Base-by-base conservation (phyloP, 75 land plant species). In the Gnetum montanum region DNA sequence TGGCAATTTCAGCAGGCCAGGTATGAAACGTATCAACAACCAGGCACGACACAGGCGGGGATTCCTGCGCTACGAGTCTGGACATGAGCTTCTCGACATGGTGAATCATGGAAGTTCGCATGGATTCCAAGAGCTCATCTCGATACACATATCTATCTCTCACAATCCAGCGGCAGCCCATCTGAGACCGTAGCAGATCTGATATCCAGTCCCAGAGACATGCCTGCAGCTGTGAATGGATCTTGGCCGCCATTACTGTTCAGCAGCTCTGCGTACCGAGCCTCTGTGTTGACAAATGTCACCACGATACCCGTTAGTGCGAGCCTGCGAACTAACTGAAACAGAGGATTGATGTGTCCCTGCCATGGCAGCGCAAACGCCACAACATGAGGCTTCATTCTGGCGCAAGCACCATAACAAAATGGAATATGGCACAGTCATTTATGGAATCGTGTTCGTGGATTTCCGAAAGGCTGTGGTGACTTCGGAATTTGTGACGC, bases 1-100 rank as follows among this genome's bases (percentile, higher is more conserved):
- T 61, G 34, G 73, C 61, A 2, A 78, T 31, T 19, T 27, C 53
- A 10, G 57, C 46, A 2, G 62, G 30, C 73, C 73, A 74, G 0
- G 62, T 66, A 29, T 66, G 68, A 43, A 69, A 73, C 0, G 73
- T 65, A 44, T 74, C 81, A 23, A 69, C 49, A 19, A 78, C 62
- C 31, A 78, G 12, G 54, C 72, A 61, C 24, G 60, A 36, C 2
- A 65, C n/a, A 5, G 57, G 60, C 10, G 59, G 63, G n/a, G n/a
- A n/a, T n/a, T 45, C 60, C 4, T 44, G 31, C 15, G 25, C 0
- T 2, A 4, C 23, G 28, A 72, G 6, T 24, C 35, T 29, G 10
- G 38, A 43, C 8, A 68, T 46, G 26, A 77, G 58, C 13, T 68
- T 76, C 11, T 77, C 80, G 8, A 68, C 65, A 19, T 72, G 76